A percentile compares a stretch with the other conserved stretches of the same genome.
These are phyloP conservation scores for Cryptosporidium tyzzeri DNA, from an alignment of 169 alveolate species.

Conservation along the genomic window DNA sequence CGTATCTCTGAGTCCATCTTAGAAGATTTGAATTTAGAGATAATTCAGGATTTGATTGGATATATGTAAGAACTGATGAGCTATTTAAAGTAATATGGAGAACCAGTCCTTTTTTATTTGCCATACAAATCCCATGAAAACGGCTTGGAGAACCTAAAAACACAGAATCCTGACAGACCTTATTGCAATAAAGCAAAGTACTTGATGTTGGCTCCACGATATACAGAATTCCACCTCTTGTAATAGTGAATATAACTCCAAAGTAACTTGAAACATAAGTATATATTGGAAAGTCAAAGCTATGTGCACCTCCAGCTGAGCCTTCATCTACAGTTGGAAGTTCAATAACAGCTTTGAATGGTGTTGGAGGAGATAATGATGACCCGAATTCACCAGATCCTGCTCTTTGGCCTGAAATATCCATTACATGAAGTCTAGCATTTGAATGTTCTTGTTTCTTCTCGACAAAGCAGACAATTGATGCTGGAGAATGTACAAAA, in stretches of 20 bases:
- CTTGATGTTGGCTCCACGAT: conserved; percentile 79
- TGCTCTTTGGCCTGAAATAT: conserved; percentile 85
- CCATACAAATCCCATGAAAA: conserved; percentile 67
- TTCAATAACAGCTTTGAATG: conserved; percentile 78
- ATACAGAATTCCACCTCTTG: conserved; percentile 86
- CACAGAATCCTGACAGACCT: conserved; percentile 53
- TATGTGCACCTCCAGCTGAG: conserved; percentile 71
- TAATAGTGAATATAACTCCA: conserved; percentile 82
- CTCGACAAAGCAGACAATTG: conserved; percentile 92
- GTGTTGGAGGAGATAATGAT: conserved; percentile 72
- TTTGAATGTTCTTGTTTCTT: conserved; percentile 89
- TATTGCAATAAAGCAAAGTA: conserved; percentile 32
- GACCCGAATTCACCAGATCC: conserved; percentile 51
- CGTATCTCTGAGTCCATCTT: conserved; percentile 83
- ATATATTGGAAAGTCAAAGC: conserved; percentile 83
- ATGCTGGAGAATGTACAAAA: conserved; percentile 80
- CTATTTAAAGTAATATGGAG: conserved; percentile 46
- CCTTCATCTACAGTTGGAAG: conserved; percentile 77
- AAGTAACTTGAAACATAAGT: conserved; percentile 53
- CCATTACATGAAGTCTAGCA: conserved; percentile 93
- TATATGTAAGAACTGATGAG: conserved; percentile 52
- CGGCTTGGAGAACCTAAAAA: conserved; percentile 74
- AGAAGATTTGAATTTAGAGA: conserved; percentile 51
- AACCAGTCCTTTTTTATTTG: conserved; percentile 81
- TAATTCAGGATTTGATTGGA: conserved; percentile 75